Percentiles rank a stretch among this genome's conserved stretches.
These are phyloP conservation scores for Myrica gale DNA, from an alignment of 306 rosid species.

Conservation along the genomic window DNA sequence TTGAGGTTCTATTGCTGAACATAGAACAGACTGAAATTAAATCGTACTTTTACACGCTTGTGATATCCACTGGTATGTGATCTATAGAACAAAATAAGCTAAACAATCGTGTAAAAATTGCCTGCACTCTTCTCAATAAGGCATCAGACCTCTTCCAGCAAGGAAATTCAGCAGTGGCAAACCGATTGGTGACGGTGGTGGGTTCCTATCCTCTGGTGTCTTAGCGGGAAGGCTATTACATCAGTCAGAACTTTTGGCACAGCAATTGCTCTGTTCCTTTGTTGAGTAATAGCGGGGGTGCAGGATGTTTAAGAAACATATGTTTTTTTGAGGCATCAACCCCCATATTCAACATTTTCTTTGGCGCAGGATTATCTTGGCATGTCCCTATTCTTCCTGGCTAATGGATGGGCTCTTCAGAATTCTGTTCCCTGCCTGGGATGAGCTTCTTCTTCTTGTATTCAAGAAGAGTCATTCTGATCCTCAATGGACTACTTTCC, in stretches of 20 bases:
- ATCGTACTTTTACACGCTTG: constrained; percentile 13
- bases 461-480: constrained; percentile 72
- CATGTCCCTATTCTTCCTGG: constrained; percentile 82
- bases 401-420: constrained; percentile 86
- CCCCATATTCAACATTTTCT: constrained; percentile 99
- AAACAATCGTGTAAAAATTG: constrained; percentile 6
- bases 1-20: constrained; percentile 1
- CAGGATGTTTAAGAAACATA: constrained; percentile 57
- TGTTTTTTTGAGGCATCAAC: constrained; percentile 59
- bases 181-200: constrained; percentile 20
- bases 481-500: constrained; percentile 69
- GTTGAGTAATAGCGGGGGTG: constrained; percentile 73
- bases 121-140: constrained; percentile 28
- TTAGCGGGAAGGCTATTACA: constrained; percentile 15
- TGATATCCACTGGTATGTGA: constrained; percentile 6
- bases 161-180: constrained; percentile 32
- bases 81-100: constrained; percentile 8
- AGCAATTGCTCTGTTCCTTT: constrained; percentile 34
- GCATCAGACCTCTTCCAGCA: constrained; percentile 33
- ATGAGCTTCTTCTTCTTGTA: constrained; percentile 64
- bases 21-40: not conserved
- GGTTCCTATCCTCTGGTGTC: constrained; percentile 21
- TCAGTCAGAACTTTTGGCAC: constrained; percentile 34
- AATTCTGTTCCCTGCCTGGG: constrained; percentile 66
- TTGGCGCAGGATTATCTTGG: constrained; percentile 98